These are phyloP conservation scores for Vaccinium macrocarpon DNA, from an alignment of 148 eudicot species.

Conservation along the genomic window DNA sequence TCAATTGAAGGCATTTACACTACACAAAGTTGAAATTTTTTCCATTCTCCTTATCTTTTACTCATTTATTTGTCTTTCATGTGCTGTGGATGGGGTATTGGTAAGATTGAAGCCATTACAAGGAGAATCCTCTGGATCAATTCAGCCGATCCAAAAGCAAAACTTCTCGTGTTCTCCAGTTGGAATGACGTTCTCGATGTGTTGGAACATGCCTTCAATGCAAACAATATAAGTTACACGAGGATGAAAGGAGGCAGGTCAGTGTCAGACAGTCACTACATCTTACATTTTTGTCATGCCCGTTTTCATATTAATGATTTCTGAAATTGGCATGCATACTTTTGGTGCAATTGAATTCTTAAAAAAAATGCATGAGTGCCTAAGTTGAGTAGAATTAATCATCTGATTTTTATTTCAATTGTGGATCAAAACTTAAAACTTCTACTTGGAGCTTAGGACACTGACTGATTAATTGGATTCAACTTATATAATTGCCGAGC, in stretches of 20 bases:
- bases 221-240: slow-evolving; percentile 67
- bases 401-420: neutral
- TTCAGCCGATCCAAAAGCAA: slow-evolving; percentile 61
- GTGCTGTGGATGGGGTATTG: neutral
- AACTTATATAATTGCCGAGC: neutral
- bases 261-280: neutral
- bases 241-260: slow-evolving; percentile 97
- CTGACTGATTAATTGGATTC: slow-evolving; percentile 11
- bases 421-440: neutral
- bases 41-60: neutral
- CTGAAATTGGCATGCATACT: neutral
- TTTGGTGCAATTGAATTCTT: neutral
- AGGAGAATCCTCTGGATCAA: slow-evolving; percentile 83
- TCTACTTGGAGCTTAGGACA: neutral
- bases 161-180: slow-evolving; percentile 91
- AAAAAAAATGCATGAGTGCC: too few species aligned
- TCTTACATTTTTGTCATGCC: neutral
- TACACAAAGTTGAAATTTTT: neutral
- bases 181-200: slow-evolving; percentile 98
- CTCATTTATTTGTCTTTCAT: neutral
- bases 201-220: slow-evolving; percentile 76
- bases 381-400: neutral
- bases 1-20: neutral
- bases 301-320: neutral
- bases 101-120: slow-evolving; percentile 86